Evolutionary conservation across 75 land plant species (phyloP).

Genomic region (Azolla pinnata): DNA sequence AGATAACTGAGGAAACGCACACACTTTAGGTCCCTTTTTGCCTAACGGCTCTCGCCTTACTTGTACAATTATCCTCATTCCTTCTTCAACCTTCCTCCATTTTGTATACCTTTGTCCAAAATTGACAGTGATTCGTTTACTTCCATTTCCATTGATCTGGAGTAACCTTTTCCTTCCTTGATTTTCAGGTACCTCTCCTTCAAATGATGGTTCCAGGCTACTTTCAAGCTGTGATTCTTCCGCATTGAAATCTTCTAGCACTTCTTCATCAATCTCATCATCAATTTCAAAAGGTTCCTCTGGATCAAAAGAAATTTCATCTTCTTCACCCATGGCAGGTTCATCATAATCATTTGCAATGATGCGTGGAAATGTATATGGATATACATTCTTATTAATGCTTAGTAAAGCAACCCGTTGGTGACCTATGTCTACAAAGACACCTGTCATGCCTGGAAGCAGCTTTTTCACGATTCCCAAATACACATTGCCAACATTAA

Average conservation of each 20-base stretch:
- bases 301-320: conserved; percentile 7
- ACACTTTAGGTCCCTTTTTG: conserved; percentile 73
- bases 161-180: not conserved
- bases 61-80: conserved; percentile 81
- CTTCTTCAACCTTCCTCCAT: conserved; percentile 58
- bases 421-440: conserved; percentile 87
- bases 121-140: conserved; percentile 14
- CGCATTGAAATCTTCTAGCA: not conserved
- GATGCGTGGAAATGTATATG: conserved; percentile 64
- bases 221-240: conserved; percentile 21
- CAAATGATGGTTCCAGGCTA: not conserved
- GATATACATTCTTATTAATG: conserved; percentile 58
- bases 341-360: not conserved
- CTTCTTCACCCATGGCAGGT: conserved; percentile 7
- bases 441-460: conserved; percentile 81
- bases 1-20: conserved; percentile 63
- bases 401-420: conserved; percentile 58
- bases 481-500: conserved; percentile 87
- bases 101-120: conserved; percentile 31
- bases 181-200: not conserved
- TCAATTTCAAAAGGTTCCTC: conserved; percentile 34
- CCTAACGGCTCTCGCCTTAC: conserved; percentile 90
- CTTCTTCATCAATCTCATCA: conserved; percentile 26
- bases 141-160: not conserved
- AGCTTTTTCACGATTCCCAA: conserved; percentile 78